Conservation (phyloP, 106 monocot genomes). For the Dioscorea zingiberensis region DNA sequence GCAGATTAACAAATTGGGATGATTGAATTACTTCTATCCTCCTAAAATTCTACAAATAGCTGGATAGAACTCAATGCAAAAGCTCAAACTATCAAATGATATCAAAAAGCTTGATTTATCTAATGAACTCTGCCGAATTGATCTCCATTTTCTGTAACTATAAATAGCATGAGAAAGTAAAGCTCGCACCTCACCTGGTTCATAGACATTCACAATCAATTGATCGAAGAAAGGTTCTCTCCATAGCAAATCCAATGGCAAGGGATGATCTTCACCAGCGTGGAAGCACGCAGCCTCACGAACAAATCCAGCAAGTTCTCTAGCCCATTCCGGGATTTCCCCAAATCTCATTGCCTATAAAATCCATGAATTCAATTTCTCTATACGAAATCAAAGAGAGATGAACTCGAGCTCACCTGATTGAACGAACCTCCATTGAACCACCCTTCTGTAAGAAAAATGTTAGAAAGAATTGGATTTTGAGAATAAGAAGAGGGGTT, state of each 20-base stretch:
- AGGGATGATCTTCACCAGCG: slow-evolving; percentile 28
- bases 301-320: slow-evolving; percentile 43
- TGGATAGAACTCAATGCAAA: no score
- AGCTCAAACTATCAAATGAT: no score
- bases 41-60: no score
- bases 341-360: slow-evolving; percentile 96
- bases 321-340: slow-evolving; percentile 85
- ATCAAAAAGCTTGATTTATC: no score
- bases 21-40: no score
- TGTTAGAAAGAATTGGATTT: not conserved
- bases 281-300: slow-evolving; percentile 39
- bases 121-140: no score
- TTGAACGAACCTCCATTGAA: slow-evolving; percentile 54
- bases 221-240: slow-evolving; percentile 96
- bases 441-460: slow-evolving; percentile 67
- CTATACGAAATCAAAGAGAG: not conserved
- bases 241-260: slow-evolving; percentile 69
- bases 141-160: no score
- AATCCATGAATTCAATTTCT: not conserved
- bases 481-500: no score
- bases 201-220: slow-evolving; percentile 72
- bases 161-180: not conserved
- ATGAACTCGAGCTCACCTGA: slow-evolving; percentile 40
- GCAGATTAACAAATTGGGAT: no score
- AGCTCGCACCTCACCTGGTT: slow-evolving; percentile 84